Percentiles rank a stretch among this genome's conserved stretches.
Conservation (phyloP, 352 stramenopile genomes). For the Peronospora belbahrii region DNA sequence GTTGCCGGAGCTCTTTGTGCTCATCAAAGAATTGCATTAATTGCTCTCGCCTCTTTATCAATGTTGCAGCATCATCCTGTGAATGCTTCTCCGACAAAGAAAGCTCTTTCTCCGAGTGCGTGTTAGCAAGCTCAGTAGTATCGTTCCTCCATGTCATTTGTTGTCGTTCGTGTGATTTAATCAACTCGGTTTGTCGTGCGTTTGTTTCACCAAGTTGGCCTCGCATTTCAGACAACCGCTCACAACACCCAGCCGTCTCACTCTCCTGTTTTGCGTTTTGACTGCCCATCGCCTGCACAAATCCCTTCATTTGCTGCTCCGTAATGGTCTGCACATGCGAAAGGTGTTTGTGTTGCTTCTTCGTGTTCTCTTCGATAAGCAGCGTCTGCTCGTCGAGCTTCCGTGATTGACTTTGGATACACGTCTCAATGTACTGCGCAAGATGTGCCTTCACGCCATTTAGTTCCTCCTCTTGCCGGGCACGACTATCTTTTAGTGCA, state of each 20-base stretch:
- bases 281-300: conserved; percentile 24
- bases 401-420: conserved; percentile 28
- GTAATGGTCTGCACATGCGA: conserved; percentile 25
- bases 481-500: conserved; percentile 28
- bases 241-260: conserved; percentile 18
- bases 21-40: conserved; percentile 23
- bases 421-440: conserved; percentile 37
- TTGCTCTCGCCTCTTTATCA: conserved; percentile 16
- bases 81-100: conserved; percentile 23
- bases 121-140: conserved; percentile 4
- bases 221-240: conserved; percentile 24
- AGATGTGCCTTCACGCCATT: conserved; percentile 38
- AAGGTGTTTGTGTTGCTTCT: conserved; percentile 34
- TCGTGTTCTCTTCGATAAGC: conserved; percentile 30
- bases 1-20: conserved; percentile 23
- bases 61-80: conserved; percentile 5
- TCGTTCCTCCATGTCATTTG: conserved; percentile 18
- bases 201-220: conserved; percentile 13
- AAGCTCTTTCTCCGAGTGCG: conserved; percentile 9
- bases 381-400: conserved; percentile 42
- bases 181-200: conserved; percentile 18
- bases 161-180: conserved; percentile 16
- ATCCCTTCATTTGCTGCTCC: conserved; percentile 31
- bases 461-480: conserved; percentile 36
- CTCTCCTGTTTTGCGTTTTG: conserved; percentile 29